These are phyloP conservation scores for Brassica juncea DNA, from an alignment of 345 rosid species.

Conservation along the genomic window DNA sequence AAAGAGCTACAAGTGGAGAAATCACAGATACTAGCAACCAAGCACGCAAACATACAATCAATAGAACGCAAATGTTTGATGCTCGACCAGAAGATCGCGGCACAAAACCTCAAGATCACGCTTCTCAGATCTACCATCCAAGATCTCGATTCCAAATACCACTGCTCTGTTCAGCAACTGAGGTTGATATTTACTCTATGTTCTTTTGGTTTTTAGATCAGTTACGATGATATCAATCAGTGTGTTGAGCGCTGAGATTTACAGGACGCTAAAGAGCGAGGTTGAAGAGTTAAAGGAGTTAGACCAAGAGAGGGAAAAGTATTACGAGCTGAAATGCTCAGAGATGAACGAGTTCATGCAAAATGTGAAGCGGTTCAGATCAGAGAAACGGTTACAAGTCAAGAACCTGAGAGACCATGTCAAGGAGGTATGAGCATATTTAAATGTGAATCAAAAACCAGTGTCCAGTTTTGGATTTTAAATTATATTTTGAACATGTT, in stretches of 20 bases:
- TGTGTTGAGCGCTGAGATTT: neutral
- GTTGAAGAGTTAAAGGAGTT: conserved; percentile 56
- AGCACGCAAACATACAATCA: conserved; percentile 45
- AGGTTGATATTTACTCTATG: conserved; percentile 38
- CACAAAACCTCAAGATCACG: conserved; percentile 57
- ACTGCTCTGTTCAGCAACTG: conserved; percentile 32
- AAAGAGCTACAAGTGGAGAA: conserved; percentile 58
- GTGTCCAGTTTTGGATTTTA: neutral
- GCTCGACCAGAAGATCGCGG: conserved; percentile 56
- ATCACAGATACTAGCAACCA: conserved; percentile 49
- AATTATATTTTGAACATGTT: neutral
- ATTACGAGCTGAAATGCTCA: conserved; percentile 42
- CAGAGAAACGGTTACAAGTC: conserved; percentile 37
- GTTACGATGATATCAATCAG: neutral
- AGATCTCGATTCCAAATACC: conserved; percentile 46
- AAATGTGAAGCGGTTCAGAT: conserved; percentile 41
- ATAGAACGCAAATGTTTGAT: conserved; percentile 59
- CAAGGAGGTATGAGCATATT: conserved; percentile 26
- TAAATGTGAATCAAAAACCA: neutral
- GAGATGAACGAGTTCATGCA: conserved; percentile 60
- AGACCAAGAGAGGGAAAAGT: conserved; percentile 57
- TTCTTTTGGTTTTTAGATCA: too few relatives aligned
- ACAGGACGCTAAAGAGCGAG: conserved; percentile 56
- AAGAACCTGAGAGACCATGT: neutral
- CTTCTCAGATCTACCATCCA: conserved; percentile 52